Percentiles rank a stretch among this genome's conserved stretches.
These are phyloP conservation scores for Exophiala dermatitidis DNA, from an alignment of 2,329 filamentous ascomycete genomes.

Conservation along the genomic window DNA sequence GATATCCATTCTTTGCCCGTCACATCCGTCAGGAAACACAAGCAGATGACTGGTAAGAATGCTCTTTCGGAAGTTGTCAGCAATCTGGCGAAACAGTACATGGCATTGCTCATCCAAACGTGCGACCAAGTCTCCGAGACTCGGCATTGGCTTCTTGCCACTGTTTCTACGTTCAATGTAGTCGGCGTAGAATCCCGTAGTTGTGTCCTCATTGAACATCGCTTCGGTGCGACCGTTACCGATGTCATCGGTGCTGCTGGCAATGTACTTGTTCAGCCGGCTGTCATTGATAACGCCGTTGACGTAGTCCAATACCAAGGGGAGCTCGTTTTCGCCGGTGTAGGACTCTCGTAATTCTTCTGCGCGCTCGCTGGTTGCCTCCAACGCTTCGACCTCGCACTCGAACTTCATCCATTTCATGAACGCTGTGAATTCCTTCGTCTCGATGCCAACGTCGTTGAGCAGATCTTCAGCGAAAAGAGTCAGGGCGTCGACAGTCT, in stretches of 20 bases:
- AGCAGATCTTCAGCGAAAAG: conserved; percentile 68
- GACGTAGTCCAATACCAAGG: conserved; percentile 70
- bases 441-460: conserved; percentile 64
- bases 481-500: conserved; percentile 67
- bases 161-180: conserved; percentile 48
- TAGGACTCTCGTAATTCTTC: conserved; percentile 67
- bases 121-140: conserved; percentile 57
- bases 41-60: conserved; percentile 48
- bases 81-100: conserved; percentile 59
- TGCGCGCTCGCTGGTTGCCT: conserved; percentile 49
- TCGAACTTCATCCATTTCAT: conserved; percentile 77
- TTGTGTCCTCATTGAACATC: conserved; percentile 13
- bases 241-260: conserved; percentile 26
- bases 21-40: conserved; percentile 8
- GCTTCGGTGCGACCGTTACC: not conserved
- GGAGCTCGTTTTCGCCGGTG: conserved; percentile 55
- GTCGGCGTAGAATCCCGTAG: conserved; percentile 38
- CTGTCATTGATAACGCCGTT: conserved; percentile 35
- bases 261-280: conserved; percentile 32
- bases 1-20: conserved; percentile 8
- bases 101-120: conserved; percentile 53
- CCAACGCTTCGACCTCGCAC: conserved; percentile 67
- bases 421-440: conserved; percentile 69
- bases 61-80: conserved; percentile 61
- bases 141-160: conserved; percentile 46